Evolutionary conservation across 306 rosid genomes (phyloP), one percentile per base, ranked within the genome.

Genomic region (Sophora flavescens): DNA sequence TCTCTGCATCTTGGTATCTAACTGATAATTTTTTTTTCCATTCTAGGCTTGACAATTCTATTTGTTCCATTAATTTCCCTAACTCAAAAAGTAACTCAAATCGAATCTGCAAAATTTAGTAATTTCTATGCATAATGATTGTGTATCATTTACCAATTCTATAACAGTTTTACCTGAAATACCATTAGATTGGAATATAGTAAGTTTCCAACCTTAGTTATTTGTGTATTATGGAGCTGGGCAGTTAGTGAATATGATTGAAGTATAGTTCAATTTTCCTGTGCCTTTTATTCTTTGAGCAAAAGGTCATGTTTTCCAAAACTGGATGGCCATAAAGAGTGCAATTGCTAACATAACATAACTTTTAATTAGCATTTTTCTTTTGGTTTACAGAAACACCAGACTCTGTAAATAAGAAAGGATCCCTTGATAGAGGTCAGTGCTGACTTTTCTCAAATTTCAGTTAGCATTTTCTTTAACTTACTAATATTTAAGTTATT

Each of bases 351-450:
- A 33, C 11, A 59, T n/a, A 65, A 74, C 18, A 44, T 69, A 26
- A 10, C 74, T 63, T 56, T 63, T 67, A 28, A 22, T 81, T 16
- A 78, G 38, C 48, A 12, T 39, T 45, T 75, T 71, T 66, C 79
- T 68, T 86, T 63, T 79, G 62, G 5, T 28, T 50, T 74, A 42
- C 92, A 90, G 97, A 89, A 80, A 41, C 17, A 63, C 63, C 90
- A 48, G 97, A 85, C 5, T 76, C 89, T 72, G 18, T 51, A 3
- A 77, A 3, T 42, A 86, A 79, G 80, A 84, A 88, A 78, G 69
- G 71, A 57, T 92, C 98, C 73, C 79, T 82, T 78, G 98, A 95
- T 44, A 89, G 99, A 82, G 99, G 99, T 89, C 72, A 67, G 88
- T 70, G 52, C 76, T 51, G 2, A 54, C 14, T 62, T 65, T n/a